These are phyloP conservation scores for cucumber (Cucumis sativus) DNA, from an alignment of 306 rosid genomes.

Conservation along the genomic window DNA sequence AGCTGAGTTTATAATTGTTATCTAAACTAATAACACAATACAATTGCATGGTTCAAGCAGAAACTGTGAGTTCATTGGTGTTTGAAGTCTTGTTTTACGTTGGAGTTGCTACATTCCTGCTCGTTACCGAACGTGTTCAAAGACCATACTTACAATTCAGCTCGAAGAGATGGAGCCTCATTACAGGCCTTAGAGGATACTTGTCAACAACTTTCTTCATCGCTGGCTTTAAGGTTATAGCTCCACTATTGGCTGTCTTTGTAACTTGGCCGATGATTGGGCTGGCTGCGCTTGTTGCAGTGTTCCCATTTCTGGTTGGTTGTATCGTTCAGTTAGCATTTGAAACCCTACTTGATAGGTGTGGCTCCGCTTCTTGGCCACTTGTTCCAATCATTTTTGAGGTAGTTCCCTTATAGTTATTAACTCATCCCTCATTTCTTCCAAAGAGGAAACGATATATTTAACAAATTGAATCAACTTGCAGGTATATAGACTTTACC, in stretches of 20 bases:
- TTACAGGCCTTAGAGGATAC: slow-evolving; percentile 88
- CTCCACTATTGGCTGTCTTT: slow-evolving; percentile 37
- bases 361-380: slow-evolving; percentile 72
- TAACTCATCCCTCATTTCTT: neutral
- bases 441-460: neutral
- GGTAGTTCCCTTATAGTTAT: slow-evolving; percentile 18
- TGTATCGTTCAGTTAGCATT: slow-evolving; percentile 49
- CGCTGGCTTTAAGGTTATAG: slow-evolving; percentile 52
- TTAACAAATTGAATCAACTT: slow-evolving; percentile 12
- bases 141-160: slow-evolving; percentile 80
- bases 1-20: neutral
- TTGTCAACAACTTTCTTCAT: slow-evolving; percentile 46
- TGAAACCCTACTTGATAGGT: slow-evolving; percentile 33
- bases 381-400: slow-evolving; percentile 71
- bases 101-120: slow-evolving; percentile 56
- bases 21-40: neutral
- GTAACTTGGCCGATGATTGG: slow-evolving; percentile 56
- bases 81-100: slow-evolving; percentile 53
- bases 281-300: slow-evolving; percentile 41
- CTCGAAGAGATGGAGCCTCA: slow-evolving; percentile 88
- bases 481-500: slow-evolving; percentile 69
- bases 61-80: slow-evolving; percentile 37
- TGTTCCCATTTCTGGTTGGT: slow-evolving; percentile 52
- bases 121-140: slow-evolving; percentile 63
- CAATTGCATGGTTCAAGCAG: slow-evolving; percentile 25